These are phyloP conservation scores for Solanum corneliomulleri DNA, from an alignment of 257 asterid genomes.

Conservation along the genomic window DNA sequence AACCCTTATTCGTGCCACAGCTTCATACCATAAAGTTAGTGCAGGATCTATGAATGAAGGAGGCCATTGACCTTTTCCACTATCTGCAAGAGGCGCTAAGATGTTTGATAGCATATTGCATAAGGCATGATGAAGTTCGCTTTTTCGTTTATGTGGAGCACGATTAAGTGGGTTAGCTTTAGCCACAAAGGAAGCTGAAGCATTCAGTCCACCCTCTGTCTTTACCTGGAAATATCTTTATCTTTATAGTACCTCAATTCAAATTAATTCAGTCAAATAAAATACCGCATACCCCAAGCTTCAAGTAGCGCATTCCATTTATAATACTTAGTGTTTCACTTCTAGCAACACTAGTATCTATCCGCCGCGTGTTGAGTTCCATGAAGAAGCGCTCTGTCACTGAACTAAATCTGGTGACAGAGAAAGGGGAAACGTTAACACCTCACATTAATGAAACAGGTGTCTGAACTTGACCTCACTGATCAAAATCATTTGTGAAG, in stretches of 20 bases:
- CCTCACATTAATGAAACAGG: not conserved
- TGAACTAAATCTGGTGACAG: slow-evolving; percentile 69
- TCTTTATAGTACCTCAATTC: slow-evolving; percentile 2
- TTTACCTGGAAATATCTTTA: slow-evolving; percentile 58
- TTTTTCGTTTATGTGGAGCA: slow-evolving; percentile 93
- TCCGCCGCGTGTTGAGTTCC: slow-evolving; percentile 92
- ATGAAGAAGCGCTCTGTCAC: slow-evolving; percentile 98
- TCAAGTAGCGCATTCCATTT: slow-evolving; percentile 96
- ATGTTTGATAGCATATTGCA: slow-evolving; percentile 99
- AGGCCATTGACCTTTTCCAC: slow-evolving; percentile 98
- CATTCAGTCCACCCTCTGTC: slow-evolving; percentile 93
- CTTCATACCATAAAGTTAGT: slow-evolving; percentile 92
- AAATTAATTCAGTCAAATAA: slow-evolving; percentile 11
- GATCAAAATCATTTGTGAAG: not conserved
- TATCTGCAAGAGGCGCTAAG: slow-evolving; percentile 91
- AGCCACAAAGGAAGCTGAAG: slow-evolving; percentile 97
- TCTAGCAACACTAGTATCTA: slow-evolving; percentile 86
- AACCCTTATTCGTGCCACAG: slow-evolving; percentile 84
- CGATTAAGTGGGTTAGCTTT: slow-evolving; percentile 97
- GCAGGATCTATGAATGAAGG: slow-evolving; percentile 95
- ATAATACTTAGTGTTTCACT: slow-evolving; percentile 95
- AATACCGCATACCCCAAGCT: slow-evolving; percentile 76
- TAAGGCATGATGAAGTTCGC: slow-evolving; percentile 96
- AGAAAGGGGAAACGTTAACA: not conserved
- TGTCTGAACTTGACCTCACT: not conserved